These are phyloP conservation scores for Pseudogymnoascus sp. DNA, from an alignment of 2,329 filamentous ascomycete species.

Conservation along the genomic window DNA sequence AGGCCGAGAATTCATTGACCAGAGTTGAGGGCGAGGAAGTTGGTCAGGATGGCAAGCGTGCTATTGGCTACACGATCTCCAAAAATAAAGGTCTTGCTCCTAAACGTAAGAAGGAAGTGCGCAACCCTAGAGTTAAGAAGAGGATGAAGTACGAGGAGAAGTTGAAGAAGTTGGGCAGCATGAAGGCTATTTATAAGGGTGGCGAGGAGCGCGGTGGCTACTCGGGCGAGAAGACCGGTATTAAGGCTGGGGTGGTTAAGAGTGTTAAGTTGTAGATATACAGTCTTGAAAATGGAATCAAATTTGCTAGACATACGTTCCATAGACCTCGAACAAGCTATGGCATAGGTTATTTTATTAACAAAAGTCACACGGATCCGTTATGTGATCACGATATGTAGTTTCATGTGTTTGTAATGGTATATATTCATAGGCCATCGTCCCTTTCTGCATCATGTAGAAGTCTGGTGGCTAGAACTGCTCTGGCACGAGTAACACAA, in stretches of 20 bases:
- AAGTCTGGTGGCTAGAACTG: neutral
- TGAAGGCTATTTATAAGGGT: slow-evolving; percentile 78
- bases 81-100: slow-evolving; percentile 96
- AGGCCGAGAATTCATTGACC: slow-evolving; percentile 52
- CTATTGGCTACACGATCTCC: slow-evolving; percentile 86
- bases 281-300: neutral
- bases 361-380: neutral
- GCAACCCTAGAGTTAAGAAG: slow-evolving; percentile 97
- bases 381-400: neutral
- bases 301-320: neutral
- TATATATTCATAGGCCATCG: neutral
- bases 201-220: slow-evolving; percentile 80
- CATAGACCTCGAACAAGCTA: neutral
- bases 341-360: neutral
- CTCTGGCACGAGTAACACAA: neutral
- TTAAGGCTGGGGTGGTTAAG: slow-evolving; percentile 88
- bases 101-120: slow-evolving; percentile 82
- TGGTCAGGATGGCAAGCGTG: slow-evolving; percentile 77
- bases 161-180: slow-evolving; percentile 90
- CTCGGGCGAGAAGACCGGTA: slow-evolving; percentile 84
- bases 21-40: slow-evolving; percentile 58
- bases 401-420: slow-evolving; percentile 1
- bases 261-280: slow-evolving; percentile 74
- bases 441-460: neutral
- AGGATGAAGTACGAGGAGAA: slow-evolving; percentile 91